These are phyloP conservation scores for Chromosphaera perkinsii DNA, from an alignment of 208 protist species.

Conservation along the genomic window DNA sequence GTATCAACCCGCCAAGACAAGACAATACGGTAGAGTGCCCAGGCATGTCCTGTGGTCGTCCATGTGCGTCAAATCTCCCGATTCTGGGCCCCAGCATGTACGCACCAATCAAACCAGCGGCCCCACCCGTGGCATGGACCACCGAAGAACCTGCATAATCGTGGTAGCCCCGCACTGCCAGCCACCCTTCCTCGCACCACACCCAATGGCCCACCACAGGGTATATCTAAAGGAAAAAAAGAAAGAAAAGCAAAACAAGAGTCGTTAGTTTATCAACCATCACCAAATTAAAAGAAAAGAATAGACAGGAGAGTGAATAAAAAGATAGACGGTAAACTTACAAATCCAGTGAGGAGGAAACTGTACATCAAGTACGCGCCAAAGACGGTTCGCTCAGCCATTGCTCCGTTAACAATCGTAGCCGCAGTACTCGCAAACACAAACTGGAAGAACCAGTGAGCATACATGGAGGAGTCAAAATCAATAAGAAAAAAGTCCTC, in stretches of 20 bases:
- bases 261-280: neutral
- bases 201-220: slow-evolving; percentile 18
- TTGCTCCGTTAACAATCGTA: slow-evolving; percentile 17
- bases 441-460: slow-evolving; percentile 11
- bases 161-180: slow-evolving; percentile 3
- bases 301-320: neutral
- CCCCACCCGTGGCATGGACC: slow-evolving; percentile 20
- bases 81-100: slow-evolving; percentile 11
- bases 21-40: neutral
- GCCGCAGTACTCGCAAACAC: slow-evolving; percentile 10
- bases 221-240: slow-evolving; percentile 11
- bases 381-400: slow-evolving; percentile 3
- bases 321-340: neutral
- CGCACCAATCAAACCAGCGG: neutral
- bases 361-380: slow-evolving; percentile 1
- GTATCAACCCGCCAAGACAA: slow-evolving; percentile 12
- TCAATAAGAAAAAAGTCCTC: neutral
- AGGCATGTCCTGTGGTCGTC: neutral
- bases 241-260: neutral
- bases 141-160: slow-evolving; percentile 17
- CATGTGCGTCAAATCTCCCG: neutral
- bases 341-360: slow-evolving; percentile 9
- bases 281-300: neutral
- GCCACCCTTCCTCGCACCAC: slow-evolving; percentile 11
- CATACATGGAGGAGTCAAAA: slow-evolving; percentile 13